phyloP scores from a whole-genome alignment of 257 asterid genomes.

The Thymus mandschuricus region DNA sequence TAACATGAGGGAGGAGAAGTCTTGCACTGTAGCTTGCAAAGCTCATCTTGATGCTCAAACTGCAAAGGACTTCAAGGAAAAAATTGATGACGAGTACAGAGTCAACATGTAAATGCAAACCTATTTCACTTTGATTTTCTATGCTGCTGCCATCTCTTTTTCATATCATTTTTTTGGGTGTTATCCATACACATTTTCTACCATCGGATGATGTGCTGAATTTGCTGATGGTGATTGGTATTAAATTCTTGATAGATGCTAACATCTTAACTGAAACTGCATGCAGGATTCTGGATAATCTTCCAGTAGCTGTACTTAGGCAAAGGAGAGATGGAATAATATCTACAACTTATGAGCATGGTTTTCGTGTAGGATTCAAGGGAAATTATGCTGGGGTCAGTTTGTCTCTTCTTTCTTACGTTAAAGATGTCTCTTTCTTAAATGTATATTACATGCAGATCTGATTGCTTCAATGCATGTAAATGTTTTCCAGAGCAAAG shows the following conservation, averaged over 20 bases:
- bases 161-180: background rate
- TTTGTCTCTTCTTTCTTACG: constrained; percentile 31
- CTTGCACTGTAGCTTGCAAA: constrained; percentile 78
- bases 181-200: constrained; percentile 2
- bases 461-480: constrained; percentile 28
- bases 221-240: constrained; percentile 5
- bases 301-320: constrained; percentile 85
- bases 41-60: constrained; percentile 59
- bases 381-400: constrained; percentile 92
- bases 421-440: constrained; percentile 9
- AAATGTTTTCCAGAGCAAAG: constrained; percentile 68
- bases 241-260: constrained; percentile 23
- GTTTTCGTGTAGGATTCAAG: constrained; percentile 90
- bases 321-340: constrained; percentile 76
- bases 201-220: constrained; percentile 1
- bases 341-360: constrained; percentile 81
- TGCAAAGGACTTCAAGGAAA: constrained; percentile 83
- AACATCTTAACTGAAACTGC: constrained; percentile 34
- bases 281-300: constrained; percentile 90
- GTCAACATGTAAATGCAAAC: constrained; percentile 65
- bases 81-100: constrained; percentile 86
- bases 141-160: background rate
- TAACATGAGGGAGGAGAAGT: constrained; percentile 69
- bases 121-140: constrained; percentile 20
- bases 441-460: background rate